Conservation (phyloP, 2,329 filamentous ascomycete species). For the Cercospora sp. region DNA sequence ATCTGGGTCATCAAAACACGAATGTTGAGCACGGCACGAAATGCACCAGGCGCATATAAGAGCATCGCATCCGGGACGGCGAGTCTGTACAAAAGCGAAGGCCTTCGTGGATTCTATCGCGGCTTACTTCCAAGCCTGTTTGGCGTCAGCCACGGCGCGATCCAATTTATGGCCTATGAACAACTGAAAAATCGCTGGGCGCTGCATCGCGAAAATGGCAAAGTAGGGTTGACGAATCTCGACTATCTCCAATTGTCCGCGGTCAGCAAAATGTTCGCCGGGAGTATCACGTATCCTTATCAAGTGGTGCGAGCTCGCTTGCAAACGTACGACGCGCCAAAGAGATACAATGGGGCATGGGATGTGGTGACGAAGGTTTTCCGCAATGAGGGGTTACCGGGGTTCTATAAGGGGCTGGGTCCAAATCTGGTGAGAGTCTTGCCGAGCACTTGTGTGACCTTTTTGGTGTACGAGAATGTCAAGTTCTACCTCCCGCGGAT, state of each 20-base stretch:
- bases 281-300: slow-evolving; percentile 90
- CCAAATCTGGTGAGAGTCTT: slow-evolving; percentile 89
- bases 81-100: slow-evolving; percentile 69
- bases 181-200: slow-evolving; percentile 64
- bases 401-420: slow-evolving; percentile 89
- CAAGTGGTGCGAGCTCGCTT: slow-evolving; percentile 86
- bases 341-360: slow-evolving; percentile 67
- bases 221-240: slow-evolving; percentile 61
- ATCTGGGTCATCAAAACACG: slow-evolving; percentile 98
- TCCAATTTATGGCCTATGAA: slow-evolving; percentile 97
- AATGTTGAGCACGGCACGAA: slow-evolving; percentile 83
- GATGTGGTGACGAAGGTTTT: slow-evolving; percentile 76
- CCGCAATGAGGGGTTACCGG: slow-evolving; percentile 72
- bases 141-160: slow-evolving; percentile 86
- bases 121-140: slow-evolving; percentile 80
- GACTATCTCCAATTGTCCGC: slow-evolving; percentile 82
- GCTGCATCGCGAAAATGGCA: slow-evolving; percentile 37
- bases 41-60: slow-evolving; percentile 74
- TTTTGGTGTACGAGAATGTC: slow-evolving; percentile 94
- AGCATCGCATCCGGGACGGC: slow-evolving; percentile 70
- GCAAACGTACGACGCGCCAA: slow-evolving; percentile 82
- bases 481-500: slow-evolving; percentile 64
- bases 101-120: slow-evolving; percentile 78
- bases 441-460: slow-evolving; percentile 94
- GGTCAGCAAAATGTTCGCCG: slow-evolving; percentile 80